Evolutionary conservation across 2,329 filamentous ascomycete species (phyloP).

Genomic region (Epichloe uncinata): DNA sequence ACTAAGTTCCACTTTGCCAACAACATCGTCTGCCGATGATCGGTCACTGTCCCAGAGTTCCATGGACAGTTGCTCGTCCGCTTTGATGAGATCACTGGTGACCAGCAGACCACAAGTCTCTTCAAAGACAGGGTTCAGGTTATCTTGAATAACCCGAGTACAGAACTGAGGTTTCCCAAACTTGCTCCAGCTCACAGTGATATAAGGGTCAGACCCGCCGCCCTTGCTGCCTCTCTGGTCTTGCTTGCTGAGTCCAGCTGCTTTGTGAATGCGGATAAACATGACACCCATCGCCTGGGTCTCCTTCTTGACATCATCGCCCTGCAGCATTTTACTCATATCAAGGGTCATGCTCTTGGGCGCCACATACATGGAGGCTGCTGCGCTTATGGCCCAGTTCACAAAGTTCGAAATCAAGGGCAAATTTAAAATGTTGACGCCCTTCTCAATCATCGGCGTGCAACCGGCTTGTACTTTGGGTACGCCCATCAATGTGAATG

Average conservation of each 20-base stretch:
- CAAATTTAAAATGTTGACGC: conserved; percentile 81
- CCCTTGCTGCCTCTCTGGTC: conserved; percentile 69
- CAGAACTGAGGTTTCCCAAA: conserved; percentile 98
- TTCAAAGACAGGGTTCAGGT: conserved; percentile 85
- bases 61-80: conserved; percentile 81
- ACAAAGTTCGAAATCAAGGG: conserved; percentile 93
- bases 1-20: conserved; percentile 85
- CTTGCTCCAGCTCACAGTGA: conserved; percentile 88
- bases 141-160: conserved; percentile 88
- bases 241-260: conserved; percentile 79
- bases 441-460: conserved; percentile 81
- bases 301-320: conserved; percentile 85
- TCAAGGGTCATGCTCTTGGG: conserved; percentile 91
- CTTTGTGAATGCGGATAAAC: conserved; percentile 84
- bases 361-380: conserved; percentile 82
- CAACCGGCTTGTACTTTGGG: conserved; percentile 84
- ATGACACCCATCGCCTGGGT: conserved; percentile 77
- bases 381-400: conserved; percentile 83
- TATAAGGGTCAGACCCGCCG: conserved; percentile 89
- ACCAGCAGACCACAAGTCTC: conserved; percentile 78
- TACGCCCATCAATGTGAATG: conserved; percentile 86
- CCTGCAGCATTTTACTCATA: conserved; percentile 77
- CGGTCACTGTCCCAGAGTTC: conserved; percentile 96
- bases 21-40: conserved; percentile 83
- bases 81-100: conserved; percentile 81